These are phyloP conservation scores for Backusella psychrophila DNA, from an alignment of 192 early-diverging fungal genomes.

Conservation along the genomic window DNA sequence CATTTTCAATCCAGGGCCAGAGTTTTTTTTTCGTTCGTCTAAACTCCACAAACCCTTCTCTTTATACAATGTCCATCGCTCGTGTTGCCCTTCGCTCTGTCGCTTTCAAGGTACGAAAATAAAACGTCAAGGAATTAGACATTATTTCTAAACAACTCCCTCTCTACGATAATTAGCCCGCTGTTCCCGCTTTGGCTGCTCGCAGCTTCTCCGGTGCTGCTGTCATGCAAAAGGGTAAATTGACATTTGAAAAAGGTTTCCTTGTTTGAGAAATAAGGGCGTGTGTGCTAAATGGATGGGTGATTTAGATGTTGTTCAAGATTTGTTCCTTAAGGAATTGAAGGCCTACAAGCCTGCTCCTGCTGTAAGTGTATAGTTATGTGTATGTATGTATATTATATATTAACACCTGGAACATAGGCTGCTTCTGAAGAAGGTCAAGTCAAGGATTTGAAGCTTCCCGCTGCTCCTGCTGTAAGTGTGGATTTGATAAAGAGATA, in stretches of 20 bases:
- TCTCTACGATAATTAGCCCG: conserved; percentile 8
- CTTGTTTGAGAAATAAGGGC: neutral
- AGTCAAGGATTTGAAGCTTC: conserved; percentile 34
- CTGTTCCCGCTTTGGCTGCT: conserved; percentile 48
- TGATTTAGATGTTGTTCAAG: conserved; percentile 47
- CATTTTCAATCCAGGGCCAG: neutral
- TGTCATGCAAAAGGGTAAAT: conserved; percentile 48
- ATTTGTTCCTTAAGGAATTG: conserved; percentile 51
- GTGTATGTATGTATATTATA: neutral
- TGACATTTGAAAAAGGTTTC: neutral
- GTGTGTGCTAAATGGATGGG: neutral
- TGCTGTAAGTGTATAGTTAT: conserved; percentile 29
- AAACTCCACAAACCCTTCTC: neutral
- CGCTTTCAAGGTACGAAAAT: conserved; percentile 12
- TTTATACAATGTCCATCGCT: conserved; percentile 16
- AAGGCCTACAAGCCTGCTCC: conserved; percentile 54
- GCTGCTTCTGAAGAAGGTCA: conserved; percentile 15
- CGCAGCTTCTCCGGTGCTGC: conserved; percentile 49
- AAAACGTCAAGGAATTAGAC: neutral
- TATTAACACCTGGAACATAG: neutral
- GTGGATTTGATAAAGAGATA: neutral
- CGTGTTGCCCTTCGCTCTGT: conserved; percentile 17
- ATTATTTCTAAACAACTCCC: no score
- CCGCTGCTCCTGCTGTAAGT: conserved; percentile 27
- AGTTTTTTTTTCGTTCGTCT: neutral